These are phyloP conservation scores for Stachybotrys echinatus DNA, from an alignment of 2,329 filamentous ascomycete genomes.

Conservation along the genomic window DNA sequence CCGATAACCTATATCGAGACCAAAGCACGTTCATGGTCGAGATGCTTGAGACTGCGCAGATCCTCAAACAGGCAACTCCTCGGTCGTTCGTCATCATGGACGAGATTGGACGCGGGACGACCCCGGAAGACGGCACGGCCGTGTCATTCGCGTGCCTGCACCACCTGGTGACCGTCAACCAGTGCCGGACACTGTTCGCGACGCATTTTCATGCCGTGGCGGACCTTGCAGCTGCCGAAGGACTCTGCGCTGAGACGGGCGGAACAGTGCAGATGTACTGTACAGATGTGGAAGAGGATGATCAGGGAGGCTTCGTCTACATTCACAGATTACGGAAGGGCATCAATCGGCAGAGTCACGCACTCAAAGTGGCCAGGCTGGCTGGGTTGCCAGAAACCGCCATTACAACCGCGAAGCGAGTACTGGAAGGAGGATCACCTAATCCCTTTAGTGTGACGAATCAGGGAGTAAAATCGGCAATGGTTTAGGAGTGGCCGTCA, in stretches of 20 bases:
- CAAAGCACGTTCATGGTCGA: slow-evolving; percentile 99
- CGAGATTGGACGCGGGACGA: slow-evolving; percentile 91
- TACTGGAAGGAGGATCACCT: slow-evolving; percentile 35
- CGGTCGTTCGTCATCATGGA: slow-evolving; percentile 97
- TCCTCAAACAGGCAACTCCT: slow-evolving; percentile 77
- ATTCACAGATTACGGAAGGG: slow-evolving; percentile 77
- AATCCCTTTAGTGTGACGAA: too few species aligned
- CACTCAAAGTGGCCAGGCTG: slow-evolving; percentile 86
- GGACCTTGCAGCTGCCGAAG: slow-evolving; percentile 61
- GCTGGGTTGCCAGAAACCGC: slow-evolving; percentile 75
- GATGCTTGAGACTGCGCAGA: slow-evolving; percentile 93
- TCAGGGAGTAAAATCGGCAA: slow-evolving; percentile 4
- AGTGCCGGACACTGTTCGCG: slow-evolving; percentile 79
- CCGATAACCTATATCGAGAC: slow-evolving; percentile 89
- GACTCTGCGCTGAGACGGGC: slow-evolving; percentile 29
- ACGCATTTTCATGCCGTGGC: slow-evolving; percentile 89
- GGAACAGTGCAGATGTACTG: slow-evolving; percentile 68
- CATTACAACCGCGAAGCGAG: slow-evolving; percentile 59
- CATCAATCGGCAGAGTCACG: slow-evolving; percentile 82
- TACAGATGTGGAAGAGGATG: slow-evolving; percentile 79
- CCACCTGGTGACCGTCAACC: slow-evolving; percentile 74
- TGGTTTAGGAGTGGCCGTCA: not conserved
- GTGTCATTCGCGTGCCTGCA: slow-evolving; percentile 85
- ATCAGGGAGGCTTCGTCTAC: slow-evolving; percentile 70
- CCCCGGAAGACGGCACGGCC: slow-evolving; percentile 84